phyloP scores from a whole-genome alignment of 148 eudicot genomes.

The Polygonum aviculare region DNA sequence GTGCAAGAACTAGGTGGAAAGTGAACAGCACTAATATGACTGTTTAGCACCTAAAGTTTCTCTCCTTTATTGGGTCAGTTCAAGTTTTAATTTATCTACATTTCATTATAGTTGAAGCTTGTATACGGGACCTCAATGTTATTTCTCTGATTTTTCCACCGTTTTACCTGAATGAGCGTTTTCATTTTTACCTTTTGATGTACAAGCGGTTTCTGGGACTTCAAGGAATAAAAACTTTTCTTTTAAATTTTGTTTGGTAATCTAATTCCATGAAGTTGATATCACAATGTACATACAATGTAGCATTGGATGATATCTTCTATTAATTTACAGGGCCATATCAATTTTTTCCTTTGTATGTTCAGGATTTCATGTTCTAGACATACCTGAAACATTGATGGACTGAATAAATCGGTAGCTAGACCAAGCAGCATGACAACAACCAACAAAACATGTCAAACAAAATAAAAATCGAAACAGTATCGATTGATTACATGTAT shows the following conservation, averaged over 20 bases:
- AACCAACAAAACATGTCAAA: too few relatives aligned
- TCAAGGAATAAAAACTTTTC: too few relatives aligned
- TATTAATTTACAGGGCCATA: not conserved
- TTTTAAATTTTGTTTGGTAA: too few relatives aligned
- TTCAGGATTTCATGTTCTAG: too few relatives aligned
- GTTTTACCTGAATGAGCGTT: not conserved
- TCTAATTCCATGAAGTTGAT: not conserved
- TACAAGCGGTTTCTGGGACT: too few relatives aligned
- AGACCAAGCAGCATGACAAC: too few relatives aligned
- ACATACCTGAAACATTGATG: too few relatives aligned
- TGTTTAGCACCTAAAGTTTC: not conserved
- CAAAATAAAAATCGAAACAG: too few relatives aligned
- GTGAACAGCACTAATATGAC: not conserved
- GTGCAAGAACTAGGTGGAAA: conserved; percentile 41
- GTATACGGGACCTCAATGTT: not conserved
- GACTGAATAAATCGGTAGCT: too few relatives aligned
- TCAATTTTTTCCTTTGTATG: too few relatives aligned
- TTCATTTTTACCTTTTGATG: too few relatives aligned
- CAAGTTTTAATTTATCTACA: not conserved
- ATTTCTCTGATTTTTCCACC: not conserved
- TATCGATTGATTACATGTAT: not conserved
- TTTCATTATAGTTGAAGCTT: not conserved
- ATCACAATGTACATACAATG: not conserved
- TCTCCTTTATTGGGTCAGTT: not conserved
- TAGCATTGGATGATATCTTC: not conserved